These are phyloP conservation scores for Pythium utonaiense DNA, from an alignment of 352 stramenopile genomes.

Conservation along the genomic window DNA sequence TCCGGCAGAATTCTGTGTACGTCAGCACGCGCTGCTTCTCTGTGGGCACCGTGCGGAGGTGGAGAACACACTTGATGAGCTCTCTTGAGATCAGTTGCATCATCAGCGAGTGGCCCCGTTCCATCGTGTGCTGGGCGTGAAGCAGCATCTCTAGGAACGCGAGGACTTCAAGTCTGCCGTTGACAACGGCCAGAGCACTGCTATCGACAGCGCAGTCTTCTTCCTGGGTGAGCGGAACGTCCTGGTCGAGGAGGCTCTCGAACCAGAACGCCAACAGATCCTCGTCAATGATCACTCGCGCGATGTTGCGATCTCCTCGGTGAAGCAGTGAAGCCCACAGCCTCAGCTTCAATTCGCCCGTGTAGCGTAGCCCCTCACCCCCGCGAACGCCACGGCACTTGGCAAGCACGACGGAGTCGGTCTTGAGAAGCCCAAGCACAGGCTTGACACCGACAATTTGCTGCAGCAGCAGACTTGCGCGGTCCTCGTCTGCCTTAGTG, in stretches of 20 bases:
- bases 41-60: conserved; percentile 1
- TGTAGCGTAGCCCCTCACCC: background rate
- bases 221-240: conserved; percentile 3
- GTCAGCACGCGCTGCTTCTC: conserved; percentile 19
- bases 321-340: conserved; percentile 15
- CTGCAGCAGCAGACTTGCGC: conserved; percentile 3
- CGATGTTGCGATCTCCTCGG: conserved; percentile 8
- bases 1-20: conserved; percentile 3
- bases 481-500: background rate
- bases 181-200: background rate
- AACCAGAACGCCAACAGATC: conserved; percentile 7
- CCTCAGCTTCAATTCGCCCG: background rate
- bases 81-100: conserved; percentile 4
- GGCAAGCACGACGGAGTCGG: background rate
- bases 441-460: background rate
- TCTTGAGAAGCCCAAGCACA: background rate
- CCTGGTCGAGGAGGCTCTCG: background rate
- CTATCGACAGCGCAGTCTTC: background rate
- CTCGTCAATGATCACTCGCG: conserved; percentile 2
- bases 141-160: conserved; percentile 14
- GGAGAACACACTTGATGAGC: conserved; percentile 11
- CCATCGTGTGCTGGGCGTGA: background rate
- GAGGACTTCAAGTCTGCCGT: conserved; percentile 8
- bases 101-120: background rate
- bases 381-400: background rate